phyloP scores from a whole-genome alignment of 2,329 filamentous ascomycete species.

The Alternaria solani region DNA sequence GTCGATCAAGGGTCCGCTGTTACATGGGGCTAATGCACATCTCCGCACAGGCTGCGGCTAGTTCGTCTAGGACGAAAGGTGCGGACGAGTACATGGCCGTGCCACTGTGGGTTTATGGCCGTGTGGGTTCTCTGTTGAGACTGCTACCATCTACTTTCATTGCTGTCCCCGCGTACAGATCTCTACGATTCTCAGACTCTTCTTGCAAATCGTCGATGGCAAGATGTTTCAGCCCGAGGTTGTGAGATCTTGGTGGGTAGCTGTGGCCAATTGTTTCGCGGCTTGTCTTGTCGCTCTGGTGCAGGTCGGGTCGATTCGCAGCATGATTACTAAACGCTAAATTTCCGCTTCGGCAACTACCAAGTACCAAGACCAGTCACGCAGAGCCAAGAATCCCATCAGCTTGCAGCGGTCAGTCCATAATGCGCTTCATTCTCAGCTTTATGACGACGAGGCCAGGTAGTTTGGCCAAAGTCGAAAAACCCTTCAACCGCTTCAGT shows the following conservation, averaged over 20 bases:
- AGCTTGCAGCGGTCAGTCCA: neutral
- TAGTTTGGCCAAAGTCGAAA: neutral
- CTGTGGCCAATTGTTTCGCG: neutral
- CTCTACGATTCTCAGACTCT: neutral
- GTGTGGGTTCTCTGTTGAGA: constrained; percentile 1
- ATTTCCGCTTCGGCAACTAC: constrained; percentile 2
- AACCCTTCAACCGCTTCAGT: neutral
- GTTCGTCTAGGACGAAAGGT: constrained; percentile 1
- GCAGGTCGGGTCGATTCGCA: neutral
- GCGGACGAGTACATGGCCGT: constrained; percentile 2
- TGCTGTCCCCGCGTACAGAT: neutral
- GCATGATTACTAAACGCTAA: constrained; percentile 2
- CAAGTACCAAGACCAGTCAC: neutral
- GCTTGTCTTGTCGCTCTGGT: constrained; percentile 1
- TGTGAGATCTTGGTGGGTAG: neutral
- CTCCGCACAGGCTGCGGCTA: constrained; percentile 16
- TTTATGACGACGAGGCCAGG: neutral
- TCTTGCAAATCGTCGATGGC: neutral
- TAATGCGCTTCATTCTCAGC: neutral
- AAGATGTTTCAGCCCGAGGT: neutral
- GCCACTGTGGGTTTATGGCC: neutral
- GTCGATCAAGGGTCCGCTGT: constrained; percentile 16
- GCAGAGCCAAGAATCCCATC: neutral
- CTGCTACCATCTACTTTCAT: neutral
- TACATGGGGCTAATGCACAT: constrained; percentile 6